Base-by-base conservation (phyloP, 306 rosid species). In the Prunus davidiana region DNA sequence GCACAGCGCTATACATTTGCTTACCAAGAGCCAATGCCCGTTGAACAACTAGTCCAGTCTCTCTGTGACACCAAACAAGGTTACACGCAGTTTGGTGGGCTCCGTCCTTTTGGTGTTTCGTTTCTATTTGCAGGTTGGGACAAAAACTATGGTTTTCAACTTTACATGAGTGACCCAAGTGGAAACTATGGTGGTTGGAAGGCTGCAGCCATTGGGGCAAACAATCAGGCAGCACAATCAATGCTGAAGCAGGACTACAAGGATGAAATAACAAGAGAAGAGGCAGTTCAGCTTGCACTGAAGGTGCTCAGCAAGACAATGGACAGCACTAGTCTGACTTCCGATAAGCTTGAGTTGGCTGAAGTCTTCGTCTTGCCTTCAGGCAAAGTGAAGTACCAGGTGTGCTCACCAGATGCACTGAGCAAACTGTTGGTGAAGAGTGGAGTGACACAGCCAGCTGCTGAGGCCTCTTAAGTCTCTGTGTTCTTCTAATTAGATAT, bases 101-200 rank as follows among this genome's bases (percentile, higher is more conserved):
- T 83, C 63, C 86, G 86, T 15, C 86, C 86, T 19, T 83, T 83
- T 41, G 86, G 86, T 0, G 86, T 83, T 22, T 83, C 86, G 10
- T 83, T 83, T 71, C 76, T 83, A 10, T 83, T 83, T 83, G 86
- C 83, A 70, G 86, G 86, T 28, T 83, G 86, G 86, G 86, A 83
- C 75, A 83, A 83, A 30, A 83, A 83, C 25, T 83, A 74, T 4
- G 86, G 86, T 12, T 83, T 83, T 67, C 86, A 83, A 73, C 83
- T 83, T 24, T 83, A 83, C 86, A 83, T 70, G 83, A 83, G 86
- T n/a, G 86, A 83, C 58, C 86, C 83, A 34, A 83, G 86, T 75
- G 86, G 86, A 75, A 79, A 83, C 77, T 83, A 83, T 65, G 86
- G 86, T 38, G 86, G 86, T 28, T 83, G 86, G 86, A 83, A 83